Base-by-base conservation (phyloP, 2,329 filamentous ascomycete genomes). In the Aspergillus pseudoterreus region DNA sequence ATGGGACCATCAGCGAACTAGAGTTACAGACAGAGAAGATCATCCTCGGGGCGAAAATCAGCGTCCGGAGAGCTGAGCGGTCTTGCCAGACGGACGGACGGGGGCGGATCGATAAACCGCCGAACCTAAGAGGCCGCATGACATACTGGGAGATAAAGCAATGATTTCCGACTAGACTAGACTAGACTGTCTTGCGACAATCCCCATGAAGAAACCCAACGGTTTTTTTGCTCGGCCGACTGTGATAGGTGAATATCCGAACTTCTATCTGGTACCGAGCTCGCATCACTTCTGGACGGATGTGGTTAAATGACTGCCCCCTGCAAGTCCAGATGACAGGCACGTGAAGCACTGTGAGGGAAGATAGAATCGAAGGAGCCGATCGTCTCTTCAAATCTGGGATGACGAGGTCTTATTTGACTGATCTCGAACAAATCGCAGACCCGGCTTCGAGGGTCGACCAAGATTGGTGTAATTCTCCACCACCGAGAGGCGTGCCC, bases 81-180 rank as follows among this genome's bases (percentile, higher is more conserved):
- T 45, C 43, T 36, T 43, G 41, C 24, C 47, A 58, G 51, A 55
- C 52, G 57, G 56, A 57, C 53, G 57, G 57, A 60, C 54, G 53
- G 57, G 62, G 55, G 55, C 64, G 64, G 64, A 63, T 67, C 61
- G 60, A 65, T 57, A 57, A 61, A 67, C 59, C 64, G 64, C 63
- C 62, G 60, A 69, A 65, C 64, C 57, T 67, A 65, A 66, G 60
- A 39, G 59, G 49, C 56, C 65, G 57, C 62, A 68, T 67, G 64
- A 67, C 61, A 66, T 64, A 51, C 59, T 53, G 57, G 55, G 52
- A 57, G 55, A 54, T 53, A 51, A 50, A 52, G 47, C 39, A 49
- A 54, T 19, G 52, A 49, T 46, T 55, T 51, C 38, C 50, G 43
- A 49, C 19, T 19, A 19, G 19, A 19, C 19, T 19, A 19, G 19